Base-by-base conservation (phyloP, 345 rosid genomes). In the Citrus mangshanensis region DNA sequence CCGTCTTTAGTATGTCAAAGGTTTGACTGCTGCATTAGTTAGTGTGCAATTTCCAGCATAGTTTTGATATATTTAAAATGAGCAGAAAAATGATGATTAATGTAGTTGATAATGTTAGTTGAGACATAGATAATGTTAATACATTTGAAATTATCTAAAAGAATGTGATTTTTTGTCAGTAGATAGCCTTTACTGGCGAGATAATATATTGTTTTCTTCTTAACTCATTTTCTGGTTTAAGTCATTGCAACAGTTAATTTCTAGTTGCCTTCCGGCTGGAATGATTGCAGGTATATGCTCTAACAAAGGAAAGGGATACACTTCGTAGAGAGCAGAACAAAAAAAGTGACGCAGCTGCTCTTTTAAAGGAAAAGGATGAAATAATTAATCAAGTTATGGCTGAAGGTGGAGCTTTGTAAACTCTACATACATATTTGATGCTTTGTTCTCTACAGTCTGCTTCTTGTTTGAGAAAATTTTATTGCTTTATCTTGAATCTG, bases 361-460 rank as follows among this genome's bases (percentile, higher is more conserved):
- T 97, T 85, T 84, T 97, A 77, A 94, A 93, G 89, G 99, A 97
- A 87, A 97, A 97, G 83, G 99, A 97, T 89, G 99, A 97, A 86
- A 94, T 97, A 70, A 94, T 97, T 81, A 94, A 51, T 86, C 98
- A 94, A 89, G 97, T 97, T 81, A 97, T 94, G 98, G 98, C 99
- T 80, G 99, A 94, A 94, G 99, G 98, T 97, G 84, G 72, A 86
- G 85, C 70, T 76, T 61, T 84, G 42, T 51, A 81, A 78, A 72
- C 49, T 77, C 62, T 27, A 9, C 56, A 34, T 64, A 24, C 46
- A 34, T 5, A 4, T 66, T 22, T 42, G 38, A 71, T 55, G 27
- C 59, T 68, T 16, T 32, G 10, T 72, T 72, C 51, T 73, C 4
- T 13, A 46, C 58, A 22, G 16, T 46, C 65, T 68, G 4, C 30